phyloP scores from a whole-genome alignment of 1,284 basidiomycete species.

The Cystobasidium slooffiae region DNA sequence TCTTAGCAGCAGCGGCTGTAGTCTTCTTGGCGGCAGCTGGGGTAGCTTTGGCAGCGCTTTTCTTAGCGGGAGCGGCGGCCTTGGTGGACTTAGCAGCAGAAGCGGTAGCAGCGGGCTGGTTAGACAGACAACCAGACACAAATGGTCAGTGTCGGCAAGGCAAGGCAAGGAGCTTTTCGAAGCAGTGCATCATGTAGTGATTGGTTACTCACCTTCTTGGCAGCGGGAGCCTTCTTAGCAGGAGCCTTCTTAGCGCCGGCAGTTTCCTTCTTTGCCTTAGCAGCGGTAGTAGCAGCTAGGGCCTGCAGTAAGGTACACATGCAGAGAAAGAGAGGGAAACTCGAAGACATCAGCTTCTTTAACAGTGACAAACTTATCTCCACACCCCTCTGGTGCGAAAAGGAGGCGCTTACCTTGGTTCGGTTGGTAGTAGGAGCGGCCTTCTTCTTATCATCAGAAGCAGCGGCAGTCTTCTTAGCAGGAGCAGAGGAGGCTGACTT shows the following conservation, averaged over 20 bases:
- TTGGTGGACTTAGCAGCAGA: conserved; percentile 21
- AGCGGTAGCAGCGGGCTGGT: conserved; percentile 16
- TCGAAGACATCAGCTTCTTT: background rate
- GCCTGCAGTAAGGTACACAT: background rate
- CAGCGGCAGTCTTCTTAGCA: background rate
- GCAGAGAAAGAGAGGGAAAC: background rate
- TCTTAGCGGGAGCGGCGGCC: conserved; percentile 38
- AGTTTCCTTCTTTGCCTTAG: conserved; percentile 30
- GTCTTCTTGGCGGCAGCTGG: conserved; percentile 41
- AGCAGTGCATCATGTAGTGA: too few relatives aligned
- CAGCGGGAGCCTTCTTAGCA: conserved; percentile 34
- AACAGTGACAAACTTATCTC: background rate
- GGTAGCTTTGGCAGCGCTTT: conserved; percentile 32
- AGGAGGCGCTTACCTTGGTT: conserved; percentile 11
- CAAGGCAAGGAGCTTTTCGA: too few relatives aligned
- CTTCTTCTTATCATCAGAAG: conserved; percentile 2
- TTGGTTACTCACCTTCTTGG: conserved; percentile 45
- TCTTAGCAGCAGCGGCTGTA: conserved; percentile 31
- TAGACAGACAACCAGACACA: background rate
- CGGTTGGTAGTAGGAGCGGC: conserved; percentile 24
- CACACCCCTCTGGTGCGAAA: background rate
- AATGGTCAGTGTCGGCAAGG: too few relatives aligned
- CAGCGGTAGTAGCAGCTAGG: conserved; percentile 31
- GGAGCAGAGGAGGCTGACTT: conserved; percentile 11
- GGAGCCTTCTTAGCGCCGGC: conserved; percentile 27